phyloP scores from a whole-genome alignment of 176 grass and related monocot genomes.

The Paspalum notatum region DNA sequence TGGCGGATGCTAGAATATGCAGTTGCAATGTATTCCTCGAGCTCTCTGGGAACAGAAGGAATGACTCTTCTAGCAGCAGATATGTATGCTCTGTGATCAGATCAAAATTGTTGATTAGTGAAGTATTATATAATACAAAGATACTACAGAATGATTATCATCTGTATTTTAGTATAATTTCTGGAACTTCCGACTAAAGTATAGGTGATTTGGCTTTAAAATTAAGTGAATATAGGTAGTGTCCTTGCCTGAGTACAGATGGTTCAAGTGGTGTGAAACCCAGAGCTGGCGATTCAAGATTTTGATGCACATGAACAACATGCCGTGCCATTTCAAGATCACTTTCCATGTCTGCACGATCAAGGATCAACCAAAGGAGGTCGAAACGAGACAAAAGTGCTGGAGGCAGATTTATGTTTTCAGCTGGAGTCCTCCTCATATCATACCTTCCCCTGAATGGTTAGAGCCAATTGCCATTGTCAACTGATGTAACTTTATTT shows the following conservation, averaged over 20 bases:
- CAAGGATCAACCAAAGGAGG: slow-evolving; percentile 95
- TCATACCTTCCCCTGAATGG: slow-evolving; percentile 93
- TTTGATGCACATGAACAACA: slow-evolving; percentile 94
- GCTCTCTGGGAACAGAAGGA: slow-evolving; percentile 83
- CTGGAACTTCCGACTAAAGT: slow-evolving; percentile 11
- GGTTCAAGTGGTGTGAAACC: slow-evolving; percentile 94
- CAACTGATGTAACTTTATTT: slow-evolving; percentile 25
- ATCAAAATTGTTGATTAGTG: slow-evolving; percentile 38
- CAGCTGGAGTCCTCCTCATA: slow-evolving; percentile 96
- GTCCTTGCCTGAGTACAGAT: slow-evolving; percentile 82
- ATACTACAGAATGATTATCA: background rate
- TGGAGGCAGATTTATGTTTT: slow-evolving; percentile 99
- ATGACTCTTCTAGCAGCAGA: slow-evolving; percentile 86
- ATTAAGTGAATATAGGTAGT: background rate
- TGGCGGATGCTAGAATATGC: slow-evolving; percentile 98
- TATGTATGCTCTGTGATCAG: slow-evolving; percentile 83
- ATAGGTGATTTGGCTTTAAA: background rate
- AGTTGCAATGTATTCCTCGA: slow-evolving; percentile 97
- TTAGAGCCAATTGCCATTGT: slow-evolving; percentile 26
- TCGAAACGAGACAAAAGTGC: slow-evolving; percentile 97
- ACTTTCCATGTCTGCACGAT: slow-evolving; percentile 96
- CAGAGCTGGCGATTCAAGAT: slow-evolving; percentile 91
- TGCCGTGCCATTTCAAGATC: slow-evolving; percentile 99
- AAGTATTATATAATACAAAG: background rate
- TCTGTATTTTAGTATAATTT: background rate